These are phyloP conservation scores for Cucumis melo DNA, from an alignment of 306 rosid genomes.

Conservation along the genomic window DNA sequence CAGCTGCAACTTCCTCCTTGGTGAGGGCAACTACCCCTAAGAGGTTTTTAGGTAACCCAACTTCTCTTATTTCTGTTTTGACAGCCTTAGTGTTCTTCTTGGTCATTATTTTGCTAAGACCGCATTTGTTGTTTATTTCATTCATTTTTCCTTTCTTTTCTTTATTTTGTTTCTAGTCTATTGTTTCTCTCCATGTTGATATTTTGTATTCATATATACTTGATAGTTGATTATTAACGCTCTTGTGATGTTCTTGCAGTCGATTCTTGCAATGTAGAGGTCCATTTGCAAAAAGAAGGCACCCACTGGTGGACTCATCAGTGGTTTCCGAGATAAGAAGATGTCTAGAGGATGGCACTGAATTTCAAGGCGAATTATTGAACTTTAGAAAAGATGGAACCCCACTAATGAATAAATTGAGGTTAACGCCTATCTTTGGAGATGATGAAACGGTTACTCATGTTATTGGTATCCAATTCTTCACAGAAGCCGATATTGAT, in stretches of 20 bases:
- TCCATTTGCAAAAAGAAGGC: slow-evolving; percentile 95
- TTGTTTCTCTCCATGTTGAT: background rate
- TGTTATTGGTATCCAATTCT: slow-evolving; percentile 87
- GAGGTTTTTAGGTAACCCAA: background rate
- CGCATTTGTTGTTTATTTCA: background rate
- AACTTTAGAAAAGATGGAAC: slow-evolving; percentile 98
- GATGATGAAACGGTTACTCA: slow-evolving; percentile 85
- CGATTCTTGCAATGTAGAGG: slow-evolving; percentile 99
- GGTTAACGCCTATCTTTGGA: slow-evolving; percentile 84
- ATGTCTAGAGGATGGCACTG: slow-evolving; percentile 81
- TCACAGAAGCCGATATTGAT: slow-evolving; percentile 81
- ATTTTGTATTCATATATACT: background rate
- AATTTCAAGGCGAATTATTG: slow-evolving; percentile 91
- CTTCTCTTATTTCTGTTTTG: background rate
- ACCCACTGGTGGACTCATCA: slow-evolving; percentile 76
- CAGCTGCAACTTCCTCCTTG: background rate
- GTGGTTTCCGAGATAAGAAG: slow-evolving; percentile 81
- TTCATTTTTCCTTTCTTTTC: background rate
- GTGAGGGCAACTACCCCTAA: background rate
- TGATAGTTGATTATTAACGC: slow-evolving; percentile 15
- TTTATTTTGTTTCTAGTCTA: background rate
- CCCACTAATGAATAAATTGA: slow-evolving; percentile 90
- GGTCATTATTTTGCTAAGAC: background rate
- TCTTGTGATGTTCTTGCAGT: slow-evolving; percentile 39
- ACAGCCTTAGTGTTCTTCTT: background rate